A percentile compares a stretch with the other conserved stretches of the same genome.
Conservation (phyloP, 2,329 filamentous ascomycete genomes). For the Dactylellina drechsleri region DNA sequence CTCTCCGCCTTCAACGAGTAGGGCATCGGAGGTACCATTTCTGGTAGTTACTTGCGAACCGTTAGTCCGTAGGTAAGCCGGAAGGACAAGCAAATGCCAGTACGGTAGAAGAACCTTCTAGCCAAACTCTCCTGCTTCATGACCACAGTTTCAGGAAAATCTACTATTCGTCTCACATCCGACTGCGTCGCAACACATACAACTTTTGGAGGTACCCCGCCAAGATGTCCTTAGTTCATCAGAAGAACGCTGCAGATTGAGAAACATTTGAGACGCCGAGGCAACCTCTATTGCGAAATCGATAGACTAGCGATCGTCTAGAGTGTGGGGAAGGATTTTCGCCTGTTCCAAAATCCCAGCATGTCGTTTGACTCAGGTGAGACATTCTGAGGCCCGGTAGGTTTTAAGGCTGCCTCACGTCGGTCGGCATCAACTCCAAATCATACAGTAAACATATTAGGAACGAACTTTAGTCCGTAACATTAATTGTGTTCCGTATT, state of each 20-base stretch:
- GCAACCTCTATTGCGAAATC: background rate
- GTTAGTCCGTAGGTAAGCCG: slow-evolving; percentile 3
- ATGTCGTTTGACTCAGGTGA: slow-evolving; percentile 43
- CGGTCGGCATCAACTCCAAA: background rate
- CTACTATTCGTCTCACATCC: background rate
- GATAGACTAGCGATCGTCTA: slow-evolving; percentile 1
- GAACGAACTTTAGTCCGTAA: too few species aligned
- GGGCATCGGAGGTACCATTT: slow-evolving; percentile 9
- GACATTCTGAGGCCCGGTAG: slow-evolving; percentile 20
- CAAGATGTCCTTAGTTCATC: background rate
- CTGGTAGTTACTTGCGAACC: slow-evolving; percentile 32
- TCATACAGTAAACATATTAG: background rate
- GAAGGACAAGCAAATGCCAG: background rate
- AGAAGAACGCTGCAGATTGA: background rate
- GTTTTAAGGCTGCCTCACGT: slow-evolving; percentile 26
- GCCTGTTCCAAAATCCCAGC: slow-evolving; percentile 23
- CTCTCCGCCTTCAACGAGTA: background rate
- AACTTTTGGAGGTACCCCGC: background rate
- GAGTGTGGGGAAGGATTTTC: slow-evolving; percentile 23
- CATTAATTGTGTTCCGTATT: too few species aligned
- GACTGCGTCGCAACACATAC: slow-evolving; percentile 17
- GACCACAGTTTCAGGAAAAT: too few species aligned
- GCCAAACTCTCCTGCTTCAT: too few species aligned
- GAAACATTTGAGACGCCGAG: background rate
- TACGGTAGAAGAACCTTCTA: background rate